phyloP scores from a whole-genome alignment of 441 rosid genomes.

The Adansonia grandidieri region DNA sequence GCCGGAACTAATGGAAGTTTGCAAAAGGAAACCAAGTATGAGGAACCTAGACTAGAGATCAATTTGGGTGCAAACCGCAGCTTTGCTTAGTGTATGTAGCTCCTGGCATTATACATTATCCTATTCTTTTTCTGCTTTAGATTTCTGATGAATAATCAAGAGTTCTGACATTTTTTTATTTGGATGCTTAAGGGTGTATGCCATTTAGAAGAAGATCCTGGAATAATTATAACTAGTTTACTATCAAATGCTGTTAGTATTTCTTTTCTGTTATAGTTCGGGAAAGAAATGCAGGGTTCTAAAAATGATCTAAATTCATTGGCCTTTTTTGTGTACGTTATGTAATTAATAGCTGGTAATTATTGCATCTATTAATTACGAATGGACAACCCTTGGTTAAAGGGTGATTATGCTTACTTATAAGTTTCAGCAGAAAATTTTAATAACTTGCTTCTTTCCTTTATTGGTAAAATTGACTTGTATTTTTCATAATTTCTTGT shows the following conservation, averaged over 20 bases:
- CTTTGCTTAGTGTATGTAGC: constrained; percentile 50
- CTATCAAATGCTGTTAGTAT: neutral
- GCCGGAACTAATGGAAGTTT: constrained; percentile 41
- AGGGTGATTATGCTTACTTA: neutral
- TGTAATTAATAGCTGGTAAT: neutral
- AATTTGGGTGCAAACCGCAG: constrained; percentile 55
- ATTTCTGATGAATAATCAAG: neutral
- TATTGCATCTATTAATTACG: no score
- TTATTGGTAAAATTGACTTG: constrained; percentile 4
- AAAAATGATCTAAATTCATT: neutral
- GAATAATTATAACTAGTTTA: neutral
- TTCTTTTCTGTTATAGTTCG: neutral
- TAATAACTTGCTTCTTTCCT: neutral
- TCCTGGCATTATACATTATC: neutral
- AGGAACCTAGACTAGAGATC: constrained; percentile 51
- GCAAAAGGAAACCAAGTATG: constrained; percentile 30
- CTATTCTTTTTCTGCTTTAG: neutral
- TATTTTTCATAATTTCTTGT: constrained; percentile 7
- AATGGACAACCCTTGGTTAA: neutral
- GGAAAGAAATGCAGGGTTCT: neutral
- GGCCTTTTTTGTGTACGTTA: no score
- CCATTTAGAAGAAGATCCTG: neutral
- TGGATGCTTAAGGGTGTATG: neutral
- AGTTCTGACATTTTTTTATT: neutral
- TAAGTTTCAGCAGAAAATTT: neutral